Evolutionary conservation across 345 rosid species (phyloP).

Genomic region (Draba incana): DNA sequence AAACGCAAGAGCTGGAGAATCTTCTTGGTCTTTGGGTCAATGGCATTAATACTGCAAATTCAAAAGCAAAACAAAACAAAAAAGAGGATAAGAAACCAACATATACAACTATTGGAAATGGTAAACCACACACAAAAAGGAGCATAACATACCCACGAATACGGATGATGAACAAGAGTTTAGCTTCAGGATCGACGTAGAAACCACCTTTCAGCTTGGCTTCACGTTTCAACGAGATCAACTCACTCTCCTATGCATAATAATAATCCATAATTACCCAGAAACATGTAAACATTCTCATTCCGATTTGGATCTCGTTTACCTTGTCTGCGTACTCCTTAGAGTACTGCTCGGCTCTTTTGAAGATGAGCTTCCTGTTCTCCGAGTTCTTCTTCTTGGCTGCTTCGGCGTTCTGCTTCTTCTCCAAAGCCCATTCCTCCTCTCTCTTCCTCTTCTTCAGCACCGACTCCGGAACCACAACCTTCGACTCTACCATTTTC

Average conservation of each 20-base stretch:
- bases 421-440: conserved; percentile 63
- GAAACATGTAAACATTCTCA: neutral
- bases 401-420: conserved; percentile 49
- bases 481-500: conserved; percentile 40
- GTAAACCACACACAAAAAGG: neutral
- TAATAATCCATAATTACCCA: neutral
- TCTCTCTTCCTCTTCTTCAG: conserved; percentile 83
- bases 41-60: conserved; percentile 74
- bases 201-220: conserved; percentile 89
- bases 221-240: conserved; percentile 72
- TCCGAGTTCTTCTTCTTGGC: conserved; percentile 58
- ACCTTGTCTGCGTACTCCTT: conserved; percentile 67
- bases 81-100: conserved; percentile 3
- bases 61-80: too few relatives aligned
- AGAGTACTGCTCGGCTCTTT: conserved; percentile 61
- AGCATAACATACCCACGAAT: conserved; percentile 65
- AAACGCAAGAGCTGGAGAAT: conserved; percentile 92
- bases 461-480: conserved; percentile 73
- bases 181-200: conserved; percentile 91
- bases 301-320: conserved; percentile 2
- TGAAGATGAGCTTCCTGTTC: conserved; percentile 60
- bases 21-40: conserved; percentile 82
- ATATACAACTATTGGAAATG: neutral
- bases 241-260: conserved; percentile 54
- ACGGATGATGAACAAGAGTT: conserved; percentile 75